Conservation (phyloP, 2,329 filamentous ascomycete species). For the Dothistroma septosporum region DNA sequence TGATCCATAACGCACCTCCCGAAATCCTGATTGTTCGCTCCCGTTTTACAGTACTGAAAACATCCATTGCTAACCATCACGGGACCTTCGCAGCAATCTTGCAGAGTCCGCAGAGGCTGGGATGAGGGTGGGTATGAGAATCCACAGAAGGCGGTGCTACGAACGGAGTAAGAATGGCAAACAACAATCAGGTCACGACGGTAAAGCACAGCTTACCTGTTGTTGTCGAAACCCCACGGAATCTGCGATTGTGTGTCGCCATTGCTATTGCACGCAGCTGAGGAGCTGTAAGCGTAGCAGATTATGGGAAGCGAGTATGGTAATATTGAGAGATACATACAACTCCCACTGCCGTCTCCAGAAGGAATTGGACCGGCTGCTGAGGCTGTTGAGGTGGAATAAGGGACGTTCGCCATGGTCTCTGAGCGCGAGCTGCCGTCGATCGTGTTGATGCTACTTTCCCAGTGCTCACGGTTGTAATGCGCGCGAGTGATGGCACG, state of each 20-base stretch:
- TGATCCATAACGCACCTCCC: slow-evolving; percentile 7
- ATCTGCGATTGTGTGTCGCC: not conserved
- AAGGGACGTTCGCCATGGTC: slow-evolving; percentile 8
- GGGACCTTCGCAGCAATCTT: slow-evolving; percentile 8
- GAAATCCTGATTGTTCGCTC: not conserved
- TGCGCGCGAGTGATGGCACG: not conserved
- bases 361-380: not conserved
- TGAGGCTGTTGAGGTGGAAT: slow-evolving; percentile 6
- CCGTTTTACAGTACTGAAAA: slow-evolving; percentile 12
- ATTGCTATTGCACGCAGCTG: slow-evolving; percentile 1
- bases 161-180: not conserved
- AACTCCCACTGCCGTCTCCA: not conserved
- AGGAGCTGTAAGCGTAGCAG: not conserved
- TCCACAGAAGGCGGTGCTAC: slow-evolving; percentile 5
- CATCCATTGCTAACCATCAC: slow-evolving; percentile 11
- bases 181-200: not conserved
- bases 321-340: slow-evolving; percentile 4
- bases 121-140: slow-evolving; percentile 4
- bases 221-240: not conserved
- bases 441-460: not conserved
- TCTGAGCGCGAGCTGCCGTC: not conserved
- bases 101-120: slow-evolving; percentile 1
- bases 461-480: not conserved
- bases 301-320: not conserved
- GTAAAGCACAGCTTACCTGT: not conserved